Conservation (phyloP, 1,284 basidiomycete species). For the Tilletia indica region DNA sequence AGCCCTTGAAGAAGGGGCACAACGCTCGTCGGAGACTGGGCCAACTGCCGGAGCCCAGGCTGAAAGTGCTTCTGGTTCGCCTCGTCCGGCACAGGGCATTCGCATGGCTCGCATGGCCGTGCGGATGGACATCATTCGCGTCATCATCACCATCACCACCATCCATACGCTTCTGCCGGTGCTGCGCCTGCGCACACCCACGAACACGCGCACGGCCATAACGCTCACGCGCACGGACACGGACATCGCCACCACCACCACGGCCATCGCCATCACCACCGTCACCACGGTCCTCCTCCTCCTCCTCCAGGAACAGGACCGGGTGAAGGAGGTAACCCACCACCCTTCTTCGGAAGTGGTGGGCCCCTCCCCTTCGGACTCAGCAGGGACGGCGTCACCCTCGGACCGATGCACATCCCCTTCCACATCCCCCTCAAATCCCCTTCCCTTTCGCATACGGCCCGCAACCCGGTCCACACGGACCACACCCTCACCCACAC, state of each 20-base stretch:
- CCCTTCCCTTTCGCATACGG: no score
- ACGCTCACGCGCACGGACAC: background rate
- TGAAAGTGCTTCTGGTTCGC: no score
- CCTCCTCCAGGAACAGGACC: background rate
- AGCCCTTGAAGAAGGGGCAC: no score
- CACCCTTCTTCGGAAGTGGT: background rate
- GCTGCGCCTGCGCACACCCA: background rate
- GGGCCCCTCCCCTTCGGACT: background rate
- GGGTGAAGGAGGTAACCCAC: background rate
- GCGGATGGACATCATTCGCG: background rate
- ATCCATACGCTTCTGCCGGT: background rate
- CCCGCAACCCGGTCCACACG: no score
- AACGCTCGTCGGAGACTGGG: no score
- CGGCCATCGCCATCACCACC: background rate
- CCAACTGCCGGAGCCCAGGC: no score
- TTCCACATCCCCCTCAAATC: background rate
- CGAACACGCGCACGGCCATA: no score
- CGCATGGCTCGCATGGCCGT: no score
- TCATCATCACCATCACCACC: background rate
- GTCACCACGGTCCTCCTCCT: background rate
- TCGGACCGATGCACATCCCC: constrained; percentile 5
- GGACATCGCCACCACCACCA: background rate
- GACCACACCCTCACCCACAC: no score
- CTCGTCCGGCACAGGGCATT: no score
- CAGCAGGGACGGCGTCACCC: background rate